These are phyloP conservation scores for Raphanus raphanistrum DNA, from an alignment of 345 rosid genomes.

Conservation along the genomic window DNA sequence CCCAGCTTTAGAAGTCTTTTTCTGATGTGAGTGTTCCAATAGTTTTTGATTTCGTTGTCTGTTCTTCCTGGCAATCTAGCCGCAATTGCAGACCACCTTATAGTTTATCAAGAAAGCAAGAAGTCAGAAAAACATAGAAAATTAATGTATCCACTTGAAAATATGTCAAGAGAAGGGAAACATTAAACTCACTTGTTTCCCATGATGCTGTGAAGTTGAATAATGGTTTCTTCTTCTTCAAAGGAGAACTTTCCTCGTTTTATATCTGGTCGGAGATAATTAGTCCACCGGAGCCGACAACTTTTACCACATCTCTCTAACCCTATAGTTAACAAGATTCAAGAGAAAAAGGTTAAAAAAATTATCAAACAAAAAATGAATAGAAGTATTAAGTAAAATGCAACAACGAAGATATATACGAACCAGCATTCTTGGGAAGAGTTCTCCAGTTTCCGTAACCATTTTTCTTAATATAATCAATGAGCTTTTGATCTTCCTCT, in stretches of 20 bases:
- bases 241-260: constrained; percentile 72
- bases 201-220: constrained; percentile 66
- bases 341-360: neutral
- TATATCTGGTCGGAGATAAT: constrained; percentile 84
- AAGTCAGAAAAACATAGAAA: neutral
- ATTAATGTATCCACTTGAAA: neutral
- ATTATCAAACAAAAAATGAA: neutral
- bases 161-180: neutral
- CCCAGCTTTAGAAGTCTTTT: constrained; percentile 74
- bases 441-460: constrained; percentile 89
- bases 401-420: neutral
- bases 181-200: constrained; percentile 70
- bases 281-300: constrained; percentile 86
- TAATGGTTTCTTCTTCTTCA: constrained; percentile 79
- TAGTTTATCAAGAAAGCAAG: neutral
- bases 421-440: constrained; percentile 88
- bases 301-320: constrained; percentile 83
- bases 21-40: constrained; percentile 87
- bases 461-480: constrained; percentile 62
- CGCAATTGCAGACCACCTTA: constrained; percentile 92
- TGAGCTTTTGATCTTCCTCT: constrained; percentile 75
- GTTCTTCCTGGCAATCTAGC: constrained; percentile 81
- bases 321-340: constrained; percentile 32
- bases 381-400: neutral
- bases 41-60: constrained; percentile 85